Percentiles rank a stretch among this genome's conserved stretches.
Evolutionary conservation across 1,284 basidiomycete species (phyloP).

Genomic region (Xanthoconium separans): DNA sequence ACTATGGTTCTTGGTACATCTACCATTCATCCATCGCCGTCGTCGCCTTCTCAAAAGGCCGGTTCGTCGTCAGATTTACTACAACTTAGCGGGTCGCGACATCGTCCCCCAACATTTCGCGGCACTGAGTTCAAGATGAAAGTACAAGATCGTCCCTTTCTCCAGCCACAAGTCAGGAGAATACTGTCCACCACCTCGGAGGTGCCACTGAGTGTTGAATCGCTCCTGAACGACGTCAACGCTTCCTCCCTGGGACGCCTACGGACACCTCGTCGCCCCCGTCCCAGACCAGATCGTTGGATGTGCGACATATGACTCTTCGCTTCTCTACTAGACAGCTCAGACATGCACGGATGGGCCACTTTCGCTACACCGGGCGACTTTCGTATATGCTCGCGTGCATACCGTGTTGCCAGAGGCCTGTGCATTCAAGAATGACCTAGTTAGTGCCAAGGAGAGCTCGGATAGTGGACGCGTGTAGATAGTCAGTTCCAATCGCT

Average conservation of each 20-base stretch:
- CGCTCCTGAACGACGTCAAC: conserved; percentile 92
- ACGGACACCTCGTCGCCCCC: conserved; percentile 88
- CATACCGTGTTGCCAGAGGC: too few relatives aligned
- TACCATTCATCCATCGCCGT: conserved; percentile 89
- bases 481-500: too few relatives aligned
- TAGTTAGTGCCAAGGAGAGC: too few relatives aligned
- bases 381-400: too few relatives aligned
- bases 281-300: too few relatives aligned
- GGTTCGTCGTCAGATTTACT: conserved; percentile 80
- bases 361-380: too few relatives aligned
- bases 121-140: conserved; percentile 79
- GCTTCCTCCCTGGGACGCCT: conserved; percentile 91
- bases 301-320: too few relatives aligned
- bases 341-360: too few relatives aligned
- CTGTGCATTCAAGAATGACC: too few relatives aligned
- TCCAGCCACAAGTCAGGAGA: too few relatives aligned
- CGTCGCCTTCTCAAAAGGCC: conserved; percentile 90
- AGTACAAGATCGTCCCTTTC: conserved; percentile 44
- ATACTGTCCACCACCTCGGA: conserved; percentile 78
- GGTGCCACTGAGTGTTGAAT: conserved; percentile 87
- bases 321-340: too few relatives aligned
- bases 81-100: conserved; percentile 88
- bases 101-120: conserved; percentile 21
- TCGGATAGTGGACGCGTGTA: too few relatives aligned
- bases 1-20: neutral